Percentiles rank a stretch among this genome's conserved stretches.
These are phyloP conservation scores for Fusarium sambucinum DNA, from an alignment of 2,329 filamentous ascomycete genomes.

Conservation along the genomic window DNA sequence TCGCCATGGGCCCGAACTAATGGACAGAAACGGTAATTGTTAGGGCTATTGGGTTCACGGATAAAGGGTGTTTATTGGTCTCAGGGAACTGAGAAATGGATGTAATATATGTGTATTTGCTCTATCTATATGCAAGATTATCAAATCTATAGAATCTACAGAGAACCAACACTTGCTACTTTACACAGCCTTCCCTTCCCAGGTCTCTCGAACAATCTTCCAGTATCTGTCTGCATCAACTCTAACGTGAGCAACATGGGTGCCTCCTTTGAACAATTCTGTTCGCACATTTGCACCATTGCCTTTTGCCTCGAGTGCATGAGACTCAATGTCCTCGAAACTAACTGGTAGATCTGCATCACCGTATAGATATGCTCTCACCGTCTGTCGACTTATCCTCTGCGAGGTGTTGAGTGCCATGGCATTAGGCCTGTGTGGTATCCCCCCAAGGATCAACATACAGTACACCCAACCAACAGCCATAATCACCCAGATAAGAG, in stretches of 20 bases:
- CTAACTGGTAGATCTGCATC: slow-evolving; percentile 61
- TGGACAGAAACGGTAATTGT: neutral
- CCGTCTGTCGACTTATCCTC: slow-evolving; percentile 54
- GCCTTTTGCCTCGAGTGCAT: slow-evolving; percentile 57
- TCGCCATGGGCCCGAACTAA: neutral
- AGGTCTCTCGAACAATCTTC: slow-evolving; percentile 60
- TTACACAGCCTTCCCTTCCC: slow-evolving; percentile 52
- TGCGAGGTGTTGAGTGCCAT: slow-evolving; percentile 54
- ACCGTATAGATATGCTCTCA: slow-evolving; percentile 66
- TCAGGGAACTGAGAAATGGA: neutral
- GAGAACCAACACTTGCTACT: neutral
- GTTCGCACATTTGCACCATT: slow-evolving; percentile 57
- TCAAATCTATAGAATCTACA: too few relatives aligned
- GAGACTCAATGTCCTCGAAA: slow-evolving; percentile 61
- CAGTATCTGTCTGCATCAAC: slow-evolving; percentile 64
- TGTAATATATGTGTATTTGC: neutral
- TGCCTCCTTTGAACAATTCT: slow-evolving; percentile 61
- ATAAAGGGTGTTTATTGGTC: neutral
- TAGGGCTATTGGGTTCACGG: neutral
- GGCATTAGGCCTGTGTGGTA: slow-evolving; percentile 52
- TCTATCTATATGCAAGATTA: neutral
- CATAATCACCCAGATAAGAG: slow-evolving; percentile 54
- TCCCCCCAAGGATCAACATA: slow-evolving; percentile 48
- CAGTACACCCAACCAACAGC: slow-evolving; percentile 50
- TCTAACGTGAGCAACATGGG: slow-evolving; percentile 65